These are phyloP conservation scores for Gossypium davidsonii DNA, from an alignment of 441 rosid species.

Conservation along the genomic window DNA sequence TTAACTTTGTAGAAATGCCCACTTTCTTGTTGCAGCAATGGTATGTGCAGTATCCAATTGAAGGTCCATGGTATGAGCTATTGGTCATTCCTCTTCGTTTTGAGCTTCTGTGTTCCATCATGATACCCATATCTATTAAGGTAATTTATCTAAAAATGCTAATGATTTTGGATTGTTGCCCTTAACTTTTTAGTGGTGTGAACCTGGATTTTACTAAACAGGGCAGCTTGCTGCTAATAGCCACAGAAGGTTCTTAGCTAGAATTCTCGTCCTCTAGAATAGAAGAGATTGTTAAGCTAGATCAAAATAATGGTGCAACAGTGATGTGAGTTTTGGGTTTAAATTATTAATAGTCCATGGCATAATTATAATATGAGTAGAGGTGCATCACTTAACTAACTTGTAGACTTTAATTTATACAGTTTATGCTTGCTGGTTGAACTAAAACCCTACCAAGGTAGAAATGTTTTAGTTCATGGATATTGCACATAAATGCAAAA, in stretches of 20 bases:
- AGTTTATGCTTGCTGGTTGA: neutral
- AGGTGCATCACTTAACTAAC: neutral
- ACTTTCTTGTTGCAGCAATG: conserved; percentile 61
- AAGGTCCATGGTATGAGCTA: conserved; percentile 96
- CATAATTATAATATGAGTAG: neutral
- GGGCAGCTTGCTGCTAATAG: neutral
- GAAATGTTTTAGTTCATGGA: conserved; percentile 5
- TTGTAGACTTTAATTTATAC: neutral
- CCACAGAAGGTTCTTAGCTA: neutral
- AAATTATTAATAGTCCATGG: neutral
- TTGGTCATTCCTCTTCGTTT: conserved; percentile 93
- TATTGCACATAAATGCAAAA: neutral
- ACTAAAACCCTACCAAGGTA: neutral
- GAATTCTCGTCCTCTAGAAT: neutral
- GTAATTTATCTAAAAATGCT: conserved; percentile 27
- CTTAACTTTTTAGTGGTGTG: neutral
- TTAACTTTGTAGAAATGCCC: conserved; percentile 8
- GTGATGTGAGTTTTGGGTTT: conserved; percentile 1
- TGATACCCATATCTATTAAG: conserved; percentile 98
- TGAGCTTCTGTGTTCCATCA: conserved; percentile 97
- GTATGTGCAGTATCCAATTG: conserved; percentile 87
- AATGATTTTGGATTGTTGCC: conserved; percentile 2
- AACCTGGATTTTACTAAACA: neutral
- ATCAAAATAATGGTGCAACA: neutral
- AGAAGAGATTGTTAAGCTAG: conserved; percentile 10